These are phyloP conservation scores for Hypoxylon sp. DNA, from an alignment of 2,329 filamentous ascomycete species.

Conservation along the genomic window DNA sequence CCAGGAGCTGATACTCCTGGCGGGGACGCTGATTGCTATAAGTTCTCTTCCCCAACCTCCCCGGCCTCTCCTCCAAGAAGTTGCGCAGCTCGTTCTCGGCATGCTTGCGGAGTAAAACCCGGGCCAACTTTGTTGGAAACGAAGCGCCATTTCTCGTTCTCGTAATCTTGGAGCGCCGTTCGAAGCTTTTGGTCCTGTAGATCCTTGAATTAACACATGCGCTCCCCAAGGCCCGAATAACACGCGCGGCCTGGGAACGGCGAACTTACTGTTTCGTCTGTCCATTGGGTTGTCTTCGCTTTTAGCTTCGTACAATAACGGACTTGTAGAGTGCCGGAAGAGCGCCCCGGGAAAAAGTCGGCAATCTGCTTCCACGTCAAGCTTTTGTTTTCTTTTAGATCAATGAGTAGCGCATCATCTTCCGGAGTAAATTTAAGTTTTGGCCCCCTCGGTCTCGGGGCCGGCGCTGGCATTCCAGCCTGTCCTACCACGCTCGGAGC, in stretches of 20 bases:
- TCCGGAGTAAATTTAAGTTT: conserved; percentile 96
- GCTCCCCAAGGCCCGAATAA: conserved; percentile 14
- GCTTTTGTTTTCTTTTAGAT: conserved; percentile 94
- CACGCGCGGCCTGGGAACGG: conserved; percentile 12
- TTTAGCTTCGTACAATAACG: conserved; percentile 96
- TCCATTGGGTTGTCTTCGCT: conserved; percentile 94
- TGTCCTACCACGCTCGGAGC: conserved; percentile 90
- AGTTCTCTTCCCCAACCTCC: conserved; percentile 56
- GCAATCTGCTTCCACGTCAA: conserved; percentile 98
- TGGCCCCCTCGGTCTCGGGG: conserved; percentile 83
- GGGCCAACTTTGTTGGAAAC: conserved; percentile 91
- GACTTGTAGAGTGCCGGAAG: conserved; percentile 91
- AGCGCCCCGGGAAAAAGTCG: conserved; percentile 93
- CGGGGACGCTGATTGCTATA: conserved; percentile 71
- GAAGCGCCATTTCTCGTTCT: conserved; percentile 93
- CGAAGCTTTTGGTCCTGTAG: conserved; percentile 81
- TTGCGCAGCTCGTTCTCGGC: conserved; percentile 83
- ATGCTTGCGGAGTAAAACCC: conserved; percentile 89
- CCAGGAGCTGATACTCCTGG: conserved; percentile 62
- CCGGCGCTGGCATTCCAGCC: conserved; percentile 87
- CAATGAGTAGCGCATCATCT: conserved; percentile 88
- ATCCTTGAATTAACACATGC: conserved; percentile 37
- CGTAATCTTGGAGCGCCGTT: conserved; percentile 84
- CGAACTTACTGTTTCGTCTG: conserved; percentile 86
- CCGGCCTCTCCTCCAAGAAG: conserved; percentile 62